Percentiles rank a stretch among this genome's conserved stretches.
Evolutionary conservation across 306 rosid species (phyloP).

Genomic region (Luffa aegyptiaca): DNA sequence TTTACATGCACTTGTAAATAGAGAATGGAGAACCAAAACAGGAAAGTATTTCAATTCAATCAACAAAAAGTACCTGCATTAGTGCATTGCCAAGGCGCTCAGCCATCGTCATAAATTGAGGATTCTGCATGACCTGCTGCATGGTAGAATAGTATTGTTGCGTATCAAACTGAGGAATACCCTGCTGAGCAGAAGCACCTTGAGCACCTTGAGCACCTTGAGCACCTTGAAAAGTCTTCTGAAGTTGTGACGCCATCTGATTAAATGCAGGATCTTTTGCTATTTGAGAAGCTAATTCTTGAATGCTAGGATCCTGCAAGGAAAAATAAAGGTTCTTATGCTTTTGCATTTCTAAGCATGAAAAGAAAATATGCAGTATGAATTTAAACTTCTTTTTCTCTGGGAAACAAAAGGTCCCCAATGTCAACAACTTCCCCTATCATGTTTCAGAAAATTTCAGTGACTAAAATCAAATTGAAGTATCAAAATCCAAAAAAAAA

Average conservation of each 20-base stretch:
- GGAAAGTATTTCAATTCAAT: background rate
- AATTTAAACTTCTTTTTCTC: background rate
- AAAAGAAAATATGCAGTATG: background rate
- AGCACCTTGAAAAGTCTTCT: slow-evolving; percentile 77
- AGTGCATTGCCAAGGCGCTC: slow-evolving; percentile 90
- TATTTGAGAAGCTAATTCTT: slow-evolving; percentile 95
- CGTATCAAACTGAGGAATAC: slow-evolving; percentile 56
- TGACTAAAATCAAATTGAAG: background rate
- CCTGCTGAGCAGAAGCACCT: slow-evolving; percentile 47
- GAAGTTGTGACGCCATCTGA: slow-evolving; percentile 98
- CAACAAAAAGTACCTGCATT: slow-evolving; percentile 62
- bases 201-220: slow-evolving; percentile 82
- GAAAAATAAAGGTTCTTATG: background rate
- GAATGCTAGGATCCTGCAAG: slow-evolving; percentile 90
- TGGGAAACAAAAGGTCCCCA: background rate
- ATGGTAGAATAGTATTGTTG: slow-evolving; percentile 76
- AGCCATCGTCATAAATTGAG: slow-evolving; percentile 98
- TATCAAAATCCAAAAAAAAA: background rate
- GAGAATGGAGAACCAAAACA: background rate
- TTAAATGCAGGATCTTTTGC: slow-evolving; percentile 91
- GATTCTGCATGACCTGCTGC: slow-evolving; percentile 99
- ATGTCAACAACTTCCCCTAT: background rate
- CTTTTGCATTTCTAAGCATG: background rate
- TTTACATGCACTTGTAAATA: background rate
- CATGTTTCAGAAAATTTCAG: background rate